Percentiles rank a stretch among this genome's conserved stretches.
Evolutionary conservation across 2,329 filamentous ascomycete genomes (phyloP).

Genomic region (Penicillium paneum): DNA sequence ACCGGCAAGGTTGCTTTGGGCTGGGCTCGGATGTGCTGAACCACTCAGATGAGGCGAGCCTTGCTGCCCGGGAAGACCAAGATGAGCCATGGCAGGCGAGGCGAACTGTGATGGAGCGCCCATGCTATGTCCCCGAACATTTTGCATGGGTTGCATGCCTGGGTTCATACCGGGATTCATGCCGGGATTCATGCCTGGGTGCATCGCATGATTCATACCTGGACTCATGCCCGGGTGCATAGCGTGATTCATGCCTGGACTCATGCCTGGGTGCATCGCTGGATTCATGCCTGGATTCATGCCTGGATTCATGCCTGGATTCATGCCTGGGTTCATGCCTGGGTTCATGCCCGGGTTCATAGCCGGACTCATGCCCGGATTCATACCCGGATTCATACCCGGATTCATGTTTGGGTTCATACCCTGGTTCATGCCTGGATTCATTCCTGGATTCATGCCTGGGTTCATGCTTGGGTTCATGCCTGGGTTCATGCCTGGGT

Average conservation of each 20-base stretch:
- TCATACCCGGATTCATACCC: background rate
- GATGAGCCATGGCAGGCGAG: slow-evolving; percentile 57
- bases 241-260: background rate
- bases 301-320: too few relatives aligned
- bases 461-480: background rate
- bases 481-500: background rate
- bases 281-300: background rate
- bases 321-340: too few relatives aligned
- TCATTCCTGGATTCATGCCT: slow-evolving; percentile 6
- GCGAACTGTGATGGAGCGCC: slow-evolving; percentile 53
- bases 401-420: background rate
- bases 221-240: slow-evolving; percentile 1
- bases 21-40: slow-evolving; percentile 48
- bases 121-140: slow-evolving; percentile 45
- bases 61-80: slow-evolving; percentile 47
- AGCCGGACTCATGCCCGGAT: background rate
- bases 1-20: slow-evolving; percentile 46
- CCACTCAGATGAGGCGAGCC: slow-evolving; percentile 54
- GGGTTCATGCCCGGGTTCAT: background rate
- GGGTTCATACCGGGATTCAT: slow-evolving; percentile 23
- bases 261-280: background rate
- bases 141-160: slow-evolving; percentile 36
- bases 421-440: slow-evolving; percentile 7
- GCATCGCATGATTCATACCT: slow-evolving; percentile 21
- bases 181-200: background rate